Evolutionary conservation across 2,329 filamentous ascomycete genomes (phyloP).

Genomic region (Fusarium decemcellulare): DNA sequence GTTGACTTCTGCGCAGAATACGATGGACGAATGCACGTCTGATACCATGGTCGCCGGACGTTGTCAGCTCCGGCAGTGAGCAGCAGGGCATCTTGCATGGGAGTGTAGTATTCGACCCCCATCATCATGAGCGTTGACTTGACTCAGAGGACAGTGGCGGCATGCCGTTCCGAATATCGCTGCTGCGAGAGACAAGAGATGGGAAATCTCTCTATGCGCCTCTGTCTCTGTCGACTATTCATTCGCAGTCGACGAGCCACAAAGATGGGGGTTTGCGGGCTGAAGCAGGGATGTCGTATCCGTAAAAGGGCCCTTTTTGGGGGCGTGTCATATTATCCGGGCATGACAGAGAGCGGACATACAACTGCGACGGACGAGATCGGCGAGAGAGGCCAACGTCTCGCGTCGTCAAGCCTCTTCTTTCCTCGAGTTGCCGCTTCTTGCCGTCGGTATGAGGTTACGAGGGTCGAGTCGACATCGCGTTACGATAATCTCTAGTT

Average conservation of each 20-base stretch:
- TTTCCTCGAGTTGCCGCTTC: slow-evolving; percentile 43
- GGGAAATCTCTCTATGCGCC: slow-evolving; percentile 12
- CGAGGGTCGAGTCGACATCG: slow-evolving; percentile 11
- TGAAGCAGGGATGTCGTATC: slow-evolving; percentile 32
- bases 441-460: slow-evolving; percentile 32
- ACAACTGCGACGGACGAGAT: not conserved
- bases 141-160: slow-evolving; percentile 3
- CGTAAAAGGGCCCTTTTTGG: slow-evolving; percentile 37
- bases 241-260: slow-evolving; percentile 1
- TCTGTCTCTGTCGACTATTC: slow-evolving; percentile 1
- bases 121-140: not conserved
- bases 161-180: slow-evolving; percentile 23
- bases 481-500: slow-evolving; percentile 19
- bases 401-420: slow-evolving; percentile 17
- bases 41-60: not conserved
- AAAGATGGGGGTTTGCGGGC: not conserved
- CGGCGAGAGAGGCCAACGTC: not conserved
- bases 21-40: not conserved
- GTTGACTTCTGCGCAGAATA: not conserved
- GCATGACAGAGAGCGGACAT: not conserved
- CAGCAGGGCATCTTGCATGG: slow-evolving; percentile 27
- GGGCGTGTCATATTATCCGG: slow-evolving; percentile 1
- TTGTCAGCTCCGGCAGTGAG: slow-evolving; percentile 15
- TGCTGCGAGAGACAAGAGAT: slow-evolving; percentile 29
- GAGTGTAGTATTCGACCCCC: slow-evolving; percentile 19